Evolutionary conservation across 345 rosid species (phyloP).

Genomic region (Brassica incana): DNA sequence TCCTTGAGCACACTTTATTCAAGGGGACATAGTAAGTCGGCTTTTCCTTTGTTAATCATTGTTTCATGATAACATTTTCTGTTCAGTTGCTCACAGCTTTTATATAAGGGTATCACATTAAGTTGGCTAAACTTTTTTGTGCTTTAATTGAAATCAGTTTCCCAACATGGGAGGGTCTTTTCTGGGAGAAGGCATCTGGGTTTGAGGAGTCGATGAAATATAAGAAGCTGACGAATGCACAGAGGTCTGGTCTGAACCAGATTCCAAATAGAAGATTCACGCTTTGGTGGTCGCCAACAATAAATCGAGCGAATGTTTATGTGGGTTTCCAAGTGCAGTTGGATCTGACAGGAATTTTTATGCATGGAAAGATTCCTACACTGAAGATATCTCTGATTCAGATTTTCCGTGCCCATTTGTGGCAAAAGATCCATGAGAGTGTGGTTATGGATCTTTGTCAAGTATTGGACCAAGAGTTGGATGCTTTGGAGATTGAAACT

Average conservation of each 20-base stretch:
- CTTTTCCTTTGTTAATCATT: conserved; percentile 13
- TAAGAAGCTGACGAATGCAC: conserved; percentile 97
- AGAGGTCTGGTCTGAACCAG: conserved; percentile 99
- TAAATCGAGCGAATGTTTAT: conserved; percentile 90
- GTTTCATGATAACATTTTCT: background rate
- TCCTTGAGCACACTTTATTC: conserved; percentile 94
- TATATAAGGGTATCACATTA: background rate
- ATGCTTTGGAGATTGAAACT: conserved; percentile 97
- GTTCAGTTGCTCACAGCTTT: conserved; percentile 15
- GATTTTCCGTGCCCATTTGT: conserved; percentile 98
- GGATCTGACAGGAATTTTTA: conserved; percentile 97
- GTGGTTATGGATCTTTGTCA: conserved; percentile 99
- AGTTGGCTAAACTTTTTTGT: conserved; percentile 6
- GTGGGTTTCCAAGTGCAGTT: conserved; percentile 99
- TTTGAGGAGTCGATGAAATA: conserved; percentile 99
- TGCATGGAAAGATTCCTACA: conserved; percentile 99
- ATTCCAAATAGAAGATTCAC: conserved; percentile 98
- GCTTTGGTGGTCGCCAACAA: conserved; percentile 99
- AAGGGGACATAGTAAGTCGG: conserved; percentile 94
- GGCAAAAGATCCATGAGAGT: conserved; percentile 99
- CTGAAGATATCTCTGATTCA: conserved; percentile 96
- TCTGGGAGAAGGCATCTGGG: conserved; percentile 99
- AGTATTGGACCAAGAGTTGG: conserved; percentile 97
- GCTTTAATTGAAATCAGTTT: conserved; percentile 52
- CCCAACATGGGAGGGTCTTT: conserved; percentile 99